Evolutionary conservation across 345 rosid species (phyloP).

Genomic region (Arabis alpina): DNA sequence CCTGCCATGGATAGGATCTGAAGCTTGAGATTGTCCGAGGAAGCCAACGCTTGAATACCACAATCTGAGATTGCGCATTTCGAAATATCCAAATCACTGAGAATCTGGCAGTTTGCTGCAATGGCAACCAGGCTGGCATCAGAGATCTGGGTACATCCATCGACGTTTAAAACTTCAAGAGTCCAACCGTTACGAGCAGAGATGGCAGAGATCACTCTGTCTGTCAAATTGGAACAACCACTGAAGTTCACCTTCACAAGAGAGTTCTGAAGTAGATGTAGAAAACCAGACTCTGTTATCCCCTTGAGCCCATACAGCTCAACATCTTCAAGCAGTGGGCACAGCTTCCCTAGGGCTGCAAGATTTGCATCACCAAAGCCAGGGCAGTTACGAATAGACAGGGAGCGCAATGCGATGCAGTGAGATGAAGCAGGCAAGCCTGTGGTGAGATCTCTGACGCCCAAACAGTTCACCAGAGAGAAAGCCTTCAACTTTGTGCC

Average conservation of each 20-base stretch:
- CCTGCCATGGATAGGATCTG: constrained; percentile 80
- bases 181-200: constrained; percentile 67
- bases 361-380: constrained; percentile 80
- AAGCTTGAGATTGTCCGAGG: constrained; percentile 57
- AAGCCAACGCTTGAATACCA: constrained; percentile 65
- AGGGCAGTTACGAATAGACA: constrained; percentile 77
- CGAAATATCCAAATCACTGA: constrained; percentile 79
- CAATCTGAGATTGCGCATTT: constrained; percentile 67
- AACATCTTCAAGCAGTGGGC: constrained; percentile 70
- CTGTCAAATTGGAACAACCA: constrained; percentile 76
- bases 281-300: constrained; percentile 73
- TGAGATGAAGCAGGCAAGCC: constrained; percentile 48
- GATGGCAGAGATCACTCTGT: constrained; percentile 59
- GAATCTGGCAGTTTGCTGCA: constrained; percentile 70
- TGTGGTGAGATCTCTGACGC: constrained; percentile 61
- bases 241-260: constrained; percentile 78
- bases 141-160: constrained; percentile 70
- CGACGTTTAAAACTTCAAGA: constrained; percentile 74
- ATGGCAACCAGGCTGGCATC: constrained; percentile 68
- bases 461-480: constrained; percentile 71
- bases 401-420: constrained; percentile 60
- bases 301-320: constrained; percentile 72
- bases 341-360: constrained; percentile 69
- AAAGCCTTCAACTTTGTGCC: constrained; percentile 70
- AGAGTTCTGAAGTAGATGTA: constrained; percentile 60